A percentile compares a stretch with the other conserved stretches of the same genome.
Evolutionary conservation across 2,329 filamentous ascomycete genomes (phyloP).

Genomic region (Diatrype stigma): DNA sequence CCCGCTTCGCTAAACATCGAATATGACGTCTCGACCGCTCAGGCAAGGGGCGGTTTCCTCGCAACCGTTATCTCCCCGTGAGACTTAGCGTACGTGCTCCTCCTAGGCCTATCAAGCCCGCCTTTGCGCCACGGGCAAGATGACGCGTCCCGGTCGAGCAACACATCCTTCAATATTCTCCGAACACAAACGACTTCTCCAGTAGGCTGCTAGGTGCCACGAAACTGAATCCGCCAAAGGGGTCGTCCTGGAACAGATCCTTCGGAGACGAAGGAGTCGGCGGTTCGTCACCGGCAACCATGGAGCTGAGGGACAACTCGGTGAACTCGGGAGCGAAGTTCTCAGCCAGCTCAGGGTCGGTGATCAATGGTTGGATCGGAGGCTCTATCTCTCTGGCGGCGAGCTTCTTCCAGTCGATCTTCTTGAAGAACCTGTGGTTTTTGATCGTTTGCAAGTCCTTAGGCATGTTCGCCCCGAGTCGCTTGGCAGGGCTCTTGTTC

Average conservation of each 20-base stretch:
- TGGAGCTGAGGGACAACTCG: conserved; percentile 73
- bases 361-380: conserved; percentile 89
- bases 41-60: no score
- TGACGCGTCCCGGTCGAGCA: neutral
- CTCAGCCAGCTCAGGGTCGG: conserved; percentile 91
- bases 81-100: neutral
- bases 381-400: conserved; percentile 78
- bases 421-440: conserved; percentile 92
- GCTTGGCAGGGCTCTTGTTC: conserved; percentile 87
- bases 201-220: conserved; percentile 56
- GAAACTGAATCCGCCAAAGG: conserved; percentile 62
- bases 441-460: conserved; percentile 85
- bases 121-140: neutral
- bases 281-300: conserved; percentile 44
- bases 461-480: conserved; percentile 82
- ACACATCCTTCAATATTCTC: conserved; percentile 6
- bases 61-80: neutral
- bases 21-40: no score
- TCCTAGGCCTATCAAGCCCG: neutral
- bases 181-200: conserved; percentile 40
- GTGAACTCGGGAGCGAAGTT: conserved; percentile 97
- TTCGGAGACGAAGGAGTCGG: conserved; percentile 33
- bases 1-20: no score
- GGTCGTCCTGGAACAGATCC: conserved; percentile 45
- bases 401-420: conserved; percentile 90